Percentiles rank a stretch among this genome's conserved stretches.
Conservation (phyloP, 441 rosid genomes). For the Gossypium davidsonii region DNA sequence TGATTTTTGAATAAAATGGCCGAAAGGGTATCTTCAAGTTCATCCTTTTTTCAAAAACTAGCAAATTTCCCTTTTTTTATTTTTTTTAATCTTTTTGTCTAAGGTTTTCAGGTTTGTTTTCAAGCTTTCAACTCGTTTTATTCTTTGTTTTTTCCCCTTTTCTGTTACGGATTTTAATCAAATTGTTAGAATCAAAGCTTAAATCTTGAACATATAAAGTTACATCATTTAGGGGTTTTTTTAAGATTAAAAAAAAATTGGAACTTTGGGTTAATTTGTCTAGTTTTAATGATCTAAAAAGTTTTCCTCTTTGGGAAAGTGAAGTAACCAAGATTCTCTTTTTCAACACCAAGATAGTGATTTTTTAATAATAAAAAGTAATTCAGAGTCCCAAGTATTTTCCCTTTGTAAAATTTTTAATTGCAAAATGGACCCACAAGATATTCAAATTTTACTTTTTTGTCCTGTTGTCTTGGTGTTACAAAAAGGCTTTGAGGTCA, state of each 20-base stretch:
- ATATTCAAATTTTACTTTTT: conserved; percentile 10
- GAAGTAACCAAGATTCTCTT: not conserved
- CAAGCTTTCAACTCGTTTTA: not conserved
- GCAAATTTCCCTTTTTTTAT: not conserved
- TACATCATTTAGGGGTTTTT: not conserved
- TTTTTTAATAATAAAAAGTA: not conserved
- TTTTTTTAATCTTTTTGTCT: too few species aligned
- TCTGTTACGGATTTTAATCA: not conserved
- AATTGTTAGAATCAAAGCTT: not conserved
- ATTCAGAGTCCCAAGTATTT: not conserved
- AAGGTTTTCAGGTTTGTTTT: not conserved
- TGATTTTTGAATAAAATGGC: conserved; percentile 3
- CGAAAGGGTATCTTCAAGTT: not conserved
- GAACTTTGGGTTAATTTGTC: not conserved
- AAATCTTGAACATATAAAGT: not conserved
- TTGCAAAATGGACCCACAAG: conserved; percentile 24
- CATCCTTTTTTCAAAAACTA: not conserved
- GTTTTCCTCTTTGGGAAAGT: conserved; percentile 11
- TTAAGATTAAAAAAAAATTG: not conserved
- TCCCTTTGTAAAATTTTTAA: not conserved
- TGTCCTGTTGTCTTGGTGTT: conserved; percentile 10
- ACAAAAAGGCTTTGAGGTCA: conserved; percentile 27
- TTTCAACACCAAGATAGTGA: conserved; percentile 6
- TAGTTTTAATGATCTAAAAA: not conserved
- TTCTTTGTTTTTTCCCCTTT: not conserved